Base-by-base conservation (phyloP, 352 stramenopile species). In the Phytophthora lateralis region DNA sequence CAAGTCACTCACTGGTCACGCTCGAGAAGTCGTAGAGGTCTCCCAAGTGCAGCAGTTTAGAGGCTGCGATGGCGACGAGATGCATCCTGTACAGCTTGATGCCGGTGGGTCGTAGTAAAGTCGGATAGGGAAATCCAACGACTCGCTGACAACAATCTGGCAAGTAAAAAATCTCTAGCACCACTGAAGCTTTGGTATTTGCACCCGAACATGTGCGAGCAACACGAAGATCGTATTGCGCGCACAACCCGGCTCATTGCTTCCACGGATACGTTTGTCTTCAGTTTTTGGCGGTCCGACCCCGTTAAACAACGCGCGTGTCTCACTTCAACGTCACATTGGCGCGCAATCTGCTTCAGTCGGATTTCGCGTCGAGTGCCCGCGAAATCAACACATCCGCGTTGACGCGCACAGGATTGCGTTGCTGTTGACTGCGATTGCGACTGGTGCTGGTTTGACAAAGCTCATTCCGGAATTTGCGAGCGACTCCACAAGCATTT, bases 381-480 rank as follows among this genome's bases (percentile, higher is more conserved):
- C 52, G 60, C 60, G 60, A 68, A 69, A 65, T 60, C 47, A 54
- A 46, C 51, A 60, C 5, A 8, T 9, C 11, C 15, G 17, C 24
- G 61, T 60, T 65, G 38, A 65, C 61, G 61, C 55, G 49, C 39
- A 59, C 45, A 12, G 10, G 50, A 45, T 57, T 44, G 43, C 30
- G 37, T 37, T 38, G 42, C 32, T 35, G 26, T 42, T n/a, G 30
- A 5, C 37, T 42, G 1, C 10, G 6, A 11, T 4, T 27, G 18
- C 21, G 32, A 30, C 29, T 44, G 34, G 38, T 26, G 27, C 6
- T 18, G 37, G 37, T 42, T 42, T 21, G 10, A 0, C 37, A 59
- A 10, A 39, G 45, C 49, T 63, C 51, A 67, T 68, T 68, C 14
- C 55, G 45, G 41, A 68, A 64, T 63, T 68, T 65, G 54, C 54